Evolutionary conservation across 176 grass and related monocot species (phyloP).

Genomic region (Aegilops longissima): DNA sequence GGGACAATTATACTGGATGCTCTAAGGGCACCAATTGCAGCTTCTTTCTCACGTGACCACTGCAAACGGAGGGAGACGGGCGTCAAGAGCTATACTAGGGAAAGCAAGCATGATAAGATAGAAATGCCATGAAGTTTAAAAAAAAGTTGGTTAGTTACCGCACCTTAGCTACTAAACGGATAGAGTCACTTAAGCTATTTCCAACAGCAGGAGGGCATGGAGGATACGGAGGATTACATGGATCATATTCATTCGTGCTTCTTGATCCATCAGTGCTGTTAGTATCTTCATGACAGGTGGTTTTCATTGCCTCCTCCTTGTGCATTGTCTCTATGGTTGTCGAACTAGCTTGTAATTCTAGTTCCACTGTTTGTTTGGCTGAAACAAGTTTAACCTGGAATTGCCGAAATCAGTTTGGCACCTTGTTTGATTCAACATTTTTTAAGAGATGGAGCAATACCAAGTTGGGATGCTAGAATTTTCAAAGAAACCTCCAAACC

Average conservation of each 20-base stretch:
- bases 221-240: too few species aligned
- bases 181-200: neutral
- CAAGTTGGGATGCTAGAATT: neutral
- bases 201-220: neutral
- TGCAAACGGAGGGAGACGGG: neutral
- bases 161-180: neutral
- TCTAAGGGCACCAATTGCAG: neutral
- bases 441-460: neutral
- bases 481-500: neutral
- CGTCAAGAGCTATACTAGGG: neutral
- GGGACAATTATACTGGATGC: slow-evolving; percentile 11
- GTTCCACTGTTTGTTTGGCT: too few species aligned
- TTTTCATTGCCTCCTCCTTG: too few species aligned
- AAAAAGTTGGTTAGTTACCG: neutral
- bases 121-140: neutral
- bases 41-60: neutral
- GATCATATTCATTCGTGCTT: too few species aligned
- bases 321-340: too few species aligned
- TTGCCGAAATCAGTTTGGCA: neutral
- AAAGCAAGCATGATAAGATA: neutral
- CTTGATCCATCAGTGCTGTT: too few species aligned
- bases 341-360: too few species aligned
- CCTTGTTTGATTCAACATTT: neutral
- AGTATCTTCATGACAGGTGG: too few species aligned
- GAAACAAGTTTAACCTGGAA: too few species aligned